These are phyloP conservation scores for Wallacemonas rigidus DNA, from an alignment of 208 protist species.

Conservation along the genomic window DNA sequence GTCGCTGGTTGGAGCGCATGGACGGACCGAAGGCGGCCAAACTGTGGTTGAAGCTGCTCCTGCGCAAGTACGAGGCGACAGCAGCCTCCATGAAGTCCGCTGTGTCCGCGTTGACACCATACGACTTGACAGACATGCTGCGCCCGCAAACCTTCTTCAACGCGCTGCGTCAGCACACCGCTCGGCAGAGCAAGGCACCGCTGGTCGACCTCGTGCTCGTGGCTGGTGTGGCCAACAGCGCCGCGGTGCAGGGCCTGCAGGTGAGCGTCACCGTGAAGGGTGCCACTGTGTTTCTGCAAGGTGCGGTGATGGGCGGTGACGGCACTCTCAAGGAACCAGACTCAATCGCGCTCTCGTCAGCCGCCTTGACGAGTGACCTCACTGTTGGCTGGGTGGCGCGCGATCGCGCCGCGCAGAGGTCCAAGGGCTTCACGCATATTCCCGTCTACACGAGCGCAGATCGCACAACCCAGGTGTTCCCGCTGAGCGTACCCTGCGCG, in stretches of 20 bases:
- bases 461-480: conserved; percentile 53
- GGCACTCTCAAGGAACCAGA: conserved; percentile 39
- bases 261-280: conserved; percentile 56
- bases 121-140: conserved; percentile 89
- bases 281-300: conserved; percentile 73
- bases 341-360: conserved; percentile 68
- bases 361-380: conserved; percentile 51
- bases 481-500: conserved; percentile 47
- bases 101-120: conserved; percentile 49
- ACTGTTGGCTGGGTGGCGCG: conserved; percentile 58
- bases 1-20: conserved; percentile 84
- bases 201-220: conserved; percentile 86
- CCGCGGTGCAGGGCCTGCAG: conserved; percentile 24
- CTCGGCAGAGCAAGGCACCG: conserved; percentile 54
- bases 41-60: conserved; percentile 82
- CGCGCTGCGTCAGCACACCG: conserved; percentile 94
- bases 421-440: conserved; percentile 32
- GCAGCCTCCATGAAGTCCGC: conserved; percentile 27
- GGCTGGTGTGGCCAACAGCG: conserved; percentile 24
- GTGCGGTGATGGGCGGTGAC: conserved; percentile 48
- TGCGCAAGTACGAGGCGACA: conserved; percentile 51
- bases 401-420: conserved; percentile 23
- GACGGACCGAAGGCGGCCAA: conserved; percentile 80
- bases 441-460: conserved; percentile 77
- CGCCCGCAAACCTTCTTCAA: conserved; percentile 95